A percentile compares a stretch with the other conserved stretches of the same genome.
phyloP scores from a whole-genome alignment of 768 basidiomycete genomes.

The Tephrocybe rancida region DNA sequence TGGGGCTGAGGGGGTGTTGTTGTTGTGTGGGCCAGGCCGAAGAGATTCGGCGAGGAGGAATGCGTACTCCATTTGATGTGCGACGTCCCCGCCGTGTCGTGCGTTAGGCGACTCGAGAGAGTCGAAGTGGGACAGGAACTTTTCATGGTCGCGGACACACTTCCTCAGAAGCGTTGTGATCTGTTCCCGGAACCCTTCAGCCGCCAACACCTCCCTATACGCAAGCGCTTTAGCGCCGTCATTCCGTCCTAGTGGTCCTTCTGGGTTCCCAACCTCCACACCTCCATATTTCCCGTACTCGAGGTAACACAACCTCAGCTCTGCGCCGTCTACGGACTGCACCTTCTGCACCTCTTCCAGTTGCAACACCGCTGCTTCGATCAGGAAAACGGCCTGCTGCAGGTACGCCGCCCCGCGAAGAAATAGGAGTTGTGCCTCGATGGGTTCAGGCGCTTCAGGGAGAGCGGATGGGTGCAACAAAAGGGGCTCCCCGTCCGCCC shows the following conservation, averaged over 20 bases:
- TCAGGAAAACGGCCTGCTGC: slow-evolving; percentile 73
- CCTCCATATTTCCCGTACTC: slow-evolving; percentile 81
- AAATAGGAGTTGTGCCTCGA: slow-evolving; percentile 85
- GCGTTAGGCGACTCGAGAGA: slow-evolving; percentile 53
- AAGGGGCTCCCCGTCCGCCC: slow-evolving; percentile 51
- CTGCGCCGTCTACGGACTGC: slow-evolving; percentile 65
- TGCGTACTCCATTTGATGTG: slow-evolving; percentile 62
- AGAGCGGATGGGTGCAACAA: slow-evolving; percentile 72
- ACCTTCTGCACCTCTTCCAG: slow-evolving; percentile 71
- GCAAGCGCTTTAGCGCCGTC: slow-evolving; percentile 62
- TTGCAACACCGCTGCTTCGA: slow-evolving; percentile 71
- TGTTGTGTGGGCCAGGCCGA: slow-evolving; percentile 58
- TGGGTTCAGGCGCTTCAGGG: slow-evolving; percentile 82
- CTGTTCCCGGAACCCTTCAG: slow-evolving; percentile 59
- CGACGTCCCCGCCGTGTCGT: slow-evolving; percentile 43
- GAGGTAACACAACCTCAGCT: slow-evolving; percentile 76
- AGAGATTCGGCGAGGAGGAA: slow-evolving; percentile 69
- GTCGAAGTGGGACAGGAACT: slow-evolving; percentile 83
- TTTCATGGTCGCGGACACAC: slow-evolving; percentile 82
- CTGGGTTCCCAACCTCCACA: slow-evolving; percentile 79
- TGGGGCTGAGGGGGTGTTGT: slow-evolving; percentile 27
- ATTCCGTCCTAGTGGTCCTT: slow-evolving; percentile 69
- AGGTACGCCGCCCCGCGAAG: slow-evolving; percentile 82
- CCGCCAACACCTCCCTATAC: slow-evolving; percentile 62
- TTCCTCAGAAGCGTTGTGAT: slow-evolving; percentile 65